Evolutionary conservation across 805 yeast genomes (phyloP).

Genomic region (Barnettozyma sp.): DNA sequence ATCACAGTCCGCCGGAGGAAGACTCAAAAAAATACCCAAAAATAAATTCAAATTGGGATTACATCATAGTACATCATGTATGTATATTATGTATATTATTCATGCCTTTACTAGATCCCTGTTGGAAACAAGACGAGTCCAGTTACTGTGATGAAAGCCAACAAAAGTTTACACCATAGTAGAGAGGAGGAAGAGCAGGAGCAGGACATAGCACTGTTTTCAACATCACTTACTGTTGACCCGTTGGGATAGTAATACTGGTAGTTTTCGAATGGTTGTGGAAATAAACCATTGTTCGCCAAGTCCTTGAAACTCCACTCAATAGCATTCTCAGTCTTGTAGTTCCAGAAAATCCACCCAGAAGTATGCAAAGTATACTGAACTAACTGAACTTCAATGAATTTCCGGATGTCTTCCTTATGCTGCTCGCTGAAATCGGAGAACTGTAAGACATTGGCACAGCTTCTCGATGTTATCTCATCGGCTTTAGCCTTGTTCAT

Average conservation of each 20-base stretch:
- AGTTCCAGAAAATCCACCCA: conserved; percentile 71
- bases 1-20: no score
- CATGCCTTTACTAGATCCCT: no score
- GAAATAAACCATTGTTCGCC: conserved; percentile 46
- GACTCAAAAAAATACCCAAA: no score
- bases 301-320: conserved; percentile 62
- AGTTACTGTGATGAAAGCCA: no score
- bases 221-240: conserved; percentile 3
- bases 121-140: no score
- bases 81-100: no score
- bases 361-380: conserved; percentile 38
- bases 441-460: conserved; percentile 34
- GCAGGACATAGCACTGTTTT: not conserved
- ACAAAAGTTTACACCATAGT: no score
- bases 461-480: conserved; percentile 21
- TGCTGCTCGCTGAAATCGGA: conserved; percentile 37
- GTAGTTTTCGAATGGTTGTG: conserved; percentile 50
- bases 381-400: conserved; percentile 55
- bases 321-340: conserved; percentile 55
- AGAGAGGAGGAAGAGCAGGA: no score
- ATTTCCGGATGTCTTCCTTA: conserved; percentile 41
- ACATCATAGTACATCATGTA: no score
- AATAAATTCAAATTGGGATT: no score
- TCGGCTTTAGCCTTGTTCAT: not conserved
- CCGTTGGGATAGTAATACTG: conserved; percentile 36